These are phyloP conservation scores for Zoysia pacifica DNA, from an alignment of 176 grass and related monocot species.

Conservation along the genomic window DNA sequence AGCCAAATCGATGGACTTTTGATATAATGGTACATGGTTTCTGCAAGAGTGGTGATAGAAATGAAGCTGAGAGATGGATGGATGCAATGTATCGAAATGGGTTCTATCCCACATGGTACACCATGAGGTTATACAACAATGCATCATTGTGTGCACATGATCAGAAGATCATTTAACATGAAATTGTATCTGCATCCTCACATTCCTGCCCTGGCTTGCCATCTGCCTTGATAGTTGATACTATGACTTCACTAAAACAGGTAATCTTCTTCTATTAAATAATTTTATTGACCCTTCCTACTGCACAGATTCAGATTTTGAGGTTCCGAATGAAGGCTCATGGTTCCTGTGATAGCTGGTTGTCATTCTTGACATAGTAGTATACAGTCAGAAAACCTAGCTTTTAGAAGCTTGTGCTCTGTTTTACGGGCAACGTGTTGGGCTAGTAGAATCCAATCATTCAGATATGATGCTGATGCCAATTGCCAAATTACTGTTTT, in stretches of 20 bases:
- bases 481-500: background rate
- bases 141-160: slow-evolving; percentile 31
- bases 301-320: slow-evolving; percentile 27
- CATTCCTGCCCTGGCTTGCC: background rate
- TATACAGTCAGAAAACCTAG: slow-evolving; percentile 1
- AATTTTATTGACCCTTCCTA: slow-evolving; percentile 25
- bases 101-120: slow-evolving; percentile 75
- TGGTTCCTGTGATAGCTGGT: background rate
- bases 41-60: slow-evolving; percentile 71
- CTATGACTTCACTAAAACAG: slow-evolving; percentile 29
- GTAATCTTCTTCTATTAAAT: slow-evolving; percentile 36
- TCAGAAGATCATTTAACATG: slow-evolving; percentile 38
- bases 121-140: slow-evolving; percentile 69
- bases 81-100: slow-evolving; percentile 71
- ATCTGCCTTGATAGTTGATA: slow-evolving; percentile 28
- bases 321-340: slow-evolving; percentile 2
- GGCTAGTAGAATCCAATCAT: slow-evolving; percentile 16
- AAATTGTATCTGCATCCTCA: background rate
- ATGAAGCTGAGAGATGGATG: slow-evolving; percentile 91
- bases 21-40: slow-evolving; percentile 88
- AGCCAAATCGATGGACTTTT: slow-evolving; percentile 84
- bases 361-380: slow-evolving; percentile 19
- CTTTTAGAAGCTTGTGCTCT: slow-evolving; percentile 29
- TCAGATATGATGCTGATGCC: background rate
- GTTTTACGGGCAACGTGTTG: slow-evolving; percentile 17